These are phyloP conservation scores for Fusarium multiceps DNA, from an alignment of 2,329 filamentous ascomycete genomes.

Conservation along the genomic window DNA sequence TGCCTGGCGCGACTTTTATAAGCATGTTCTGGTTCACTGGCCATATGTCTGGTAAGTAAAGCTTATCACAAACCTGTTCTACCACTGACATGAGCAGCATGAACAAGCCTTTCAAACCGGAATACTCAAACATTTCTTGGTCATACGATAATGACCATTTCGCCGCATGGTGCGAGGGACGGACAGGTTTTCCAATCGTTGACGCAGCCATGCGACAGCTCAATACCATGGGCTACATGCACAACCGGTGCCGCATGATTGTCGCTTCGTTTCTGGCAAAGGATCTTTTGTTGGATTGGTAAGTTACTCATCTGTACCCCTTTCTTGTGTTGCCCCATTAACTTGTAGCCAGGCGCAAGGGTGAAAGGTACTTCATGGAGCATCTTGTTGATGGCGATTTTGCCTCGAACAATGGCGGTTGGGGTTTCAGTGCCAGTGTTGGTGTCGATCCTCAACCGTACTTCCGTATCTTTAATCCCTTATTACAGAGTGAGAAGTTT, in stretches of 20 bases:
- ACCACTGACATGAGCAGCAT: slow-evolving; percentile 51
- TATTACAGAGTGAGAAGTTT: slow-evolving; percentile 87
- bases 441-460: slow-evolving; percentile 90
- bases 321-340: not conserved
- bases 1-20: slow-evolving; percentile 90
- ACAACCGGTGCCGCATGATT: slow-evolving; percentile 87
- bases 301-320: not conserved
- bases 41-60: slow-evolving; percentile 76
- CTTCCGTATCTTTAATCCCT: slow-evolving; percentile 89
- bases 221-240: slow-evolving; percentile 77
- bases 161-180: slow-evolving; percentile 77
- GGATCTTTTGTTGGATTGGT: slow-evolving; percentile 81
- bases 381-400: slow-evolving; percentile 83
- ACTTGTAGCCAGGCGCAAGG: slow-evolving; percentile 66
- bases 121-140: slow-evolving; percentile 86
- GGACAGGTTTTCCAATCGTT: slow-evolving; percentile 84
- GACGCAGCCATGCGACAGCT: slow-evolving; percentile 89
- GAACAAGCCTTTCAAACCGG: slow-evolving; percentile 78
- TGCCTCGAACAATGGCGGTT: slow-evolving; percentile 77
- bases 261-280: slow-evolving; percentile 84
- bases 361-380: slow-evolving; percentile 86
- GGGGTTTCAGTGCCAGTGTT: slow-evolving; percentile 69
- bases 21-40: slow-evolving; percentile 85
- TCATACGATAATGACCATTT: slow-evolving; percentile 79
- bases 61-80: too few species aligned